Evolutionary conservation across 352 stramenopile genomes (phyloP).

Genomic region (Phytophthora crassamura): DNA sequence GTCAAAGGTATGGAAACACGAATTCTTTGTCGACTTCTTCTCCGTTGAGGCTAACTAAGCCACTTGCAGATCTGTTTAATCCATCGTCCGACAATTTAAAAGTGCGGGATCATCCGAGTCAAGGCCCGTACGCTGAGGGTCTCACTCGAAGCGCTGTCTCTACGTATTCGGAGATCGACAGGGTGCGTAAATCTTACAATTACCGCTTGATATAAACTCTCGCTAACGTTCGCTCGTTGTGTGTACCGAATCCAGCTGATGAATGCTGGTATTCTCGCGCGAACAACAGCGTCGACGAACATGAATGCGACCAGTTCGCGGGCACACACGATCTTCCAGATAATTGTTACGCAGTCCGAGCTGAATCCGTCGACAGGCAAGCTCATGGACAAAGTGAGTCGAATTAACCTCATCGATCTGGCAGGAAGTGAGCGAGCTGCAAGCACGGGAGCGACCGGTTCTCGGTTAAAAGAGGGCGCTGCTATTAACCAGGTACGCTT

Average conservation of each 20-base stretch:
- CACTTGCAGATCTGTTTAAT: conserved; percentile 79
- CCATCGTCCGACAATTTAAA: conserved; percentile 86
- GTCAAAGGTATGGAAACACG: conserved; percentile 64
- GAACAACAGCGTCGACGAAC: conserved; percentile 86
- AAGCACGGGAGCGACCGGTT: conserved; percentile 90
- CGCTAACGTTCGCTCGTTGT: neutral
- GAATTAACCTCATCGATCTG: conserved; percentile 93
- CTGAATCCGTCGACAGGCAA: conserved; percentile 75
- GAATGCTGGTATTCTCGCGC: conserved; percentile 82
- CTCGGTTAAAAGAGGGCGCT: conserved; percentile 92
- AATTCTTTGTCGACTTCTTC: neutral
- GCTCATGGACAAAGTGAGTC: conserved; percentile 84
- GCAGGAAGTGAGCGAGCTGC: conserved; percentile 89
- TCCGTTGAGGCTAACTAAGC: neutral
- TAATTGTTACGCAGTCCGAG: conserved; percentile 84
- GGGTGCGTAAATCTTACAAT: conserved; percentile 32
- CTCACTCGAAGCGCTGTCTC: conserved; percentile 83
- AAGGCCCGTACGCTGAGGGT: conserved; percentile 84
- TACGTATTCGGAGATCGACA: conserved; percentile 83
- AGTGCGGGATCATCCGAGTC: conserved; percentile 85
- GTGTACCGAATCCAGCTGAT: conserved; percentile 58
- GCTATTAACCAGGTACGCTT: conserved; percentile 90
- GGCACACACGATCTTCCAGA: conserved; percentile 87
- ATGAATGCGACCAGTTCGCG: conserved; percentile 89
- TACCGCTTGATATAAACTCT: neutral